Percentiles rank a stretch among this genome's conserved stretches.
phyloP scores from a whole-genome alignment of 2,329 filamentous ascomycete genomes.

The Tolypocladium tundrense region DNA sequence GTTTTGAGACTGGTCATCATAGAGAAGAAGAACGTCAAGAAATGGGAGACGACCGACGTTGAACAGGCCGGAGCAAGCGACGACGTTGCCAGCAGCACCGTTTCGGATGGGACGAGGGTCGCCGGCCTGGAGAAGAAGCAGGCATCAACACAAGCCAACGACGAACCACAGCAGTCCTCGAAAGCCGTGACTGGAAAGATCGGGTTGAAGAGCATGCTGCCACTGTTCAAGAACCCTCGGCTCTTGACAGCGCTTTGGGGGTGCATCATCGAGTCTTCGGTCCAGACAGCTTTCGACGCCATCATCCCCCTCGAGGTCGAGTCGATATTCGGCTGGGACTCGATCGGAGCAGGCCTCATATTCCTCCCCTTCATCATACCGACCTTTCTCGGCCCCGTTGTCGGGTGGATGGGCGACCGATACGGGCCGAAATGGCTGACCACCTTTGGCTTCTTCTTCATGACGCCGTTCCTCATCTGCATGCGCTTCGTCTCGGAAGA shows the following conservation, averaged over 20 bases:
- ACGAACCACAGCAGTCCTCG: neutral
- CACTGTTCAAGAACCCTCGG: constrained; percentile 18
- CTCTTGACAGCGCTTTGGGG: constrained; percentile 22
- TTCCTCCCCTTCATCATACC: constrained; percentile 22
- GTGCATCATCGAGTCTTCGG: constrained; percentile 21
- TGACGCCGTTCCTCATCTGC: constrained; percentile 22
- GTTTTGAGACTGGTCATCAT: constrained; percentile 20
- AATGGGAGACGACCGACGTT: constrained; percentile 9
- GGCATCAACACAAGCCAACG: neutral
- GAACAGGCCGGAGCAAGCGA: neutral
- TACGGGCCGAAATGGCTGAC: constrained; percentile 24
- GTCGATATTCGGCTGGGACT: constrained; percentile 20
- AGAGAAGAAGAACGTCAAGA: constrained; percentile 19
- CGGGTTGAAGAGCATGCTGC: constrained; percentile 10
- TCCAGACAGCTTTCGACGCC: constrained; percentile 22
- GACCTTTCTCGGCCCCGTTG: constrained; percentile 18
- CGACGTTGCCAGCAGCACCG: neutral
- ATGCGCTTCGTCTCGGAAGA: constrained; percentile 21
- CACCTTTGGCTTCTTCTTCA: constrained; percentile 20
- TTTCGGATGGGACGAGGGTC: neutral
- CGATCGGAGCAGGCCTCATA: constrained; percentile 22
- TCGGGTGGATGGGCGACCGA: constrained; percentile 20
- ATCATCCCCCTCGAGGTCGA: constrained; percentile 21
- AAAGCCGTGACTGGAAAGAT: neutral
- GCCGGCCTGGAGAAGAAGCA: neutral